These are phyloP conservation scores for Umbelopsis sp. DNA, from an alignment of 192 early-diverging fungal species.

Conservation along the genomic window DNA sequence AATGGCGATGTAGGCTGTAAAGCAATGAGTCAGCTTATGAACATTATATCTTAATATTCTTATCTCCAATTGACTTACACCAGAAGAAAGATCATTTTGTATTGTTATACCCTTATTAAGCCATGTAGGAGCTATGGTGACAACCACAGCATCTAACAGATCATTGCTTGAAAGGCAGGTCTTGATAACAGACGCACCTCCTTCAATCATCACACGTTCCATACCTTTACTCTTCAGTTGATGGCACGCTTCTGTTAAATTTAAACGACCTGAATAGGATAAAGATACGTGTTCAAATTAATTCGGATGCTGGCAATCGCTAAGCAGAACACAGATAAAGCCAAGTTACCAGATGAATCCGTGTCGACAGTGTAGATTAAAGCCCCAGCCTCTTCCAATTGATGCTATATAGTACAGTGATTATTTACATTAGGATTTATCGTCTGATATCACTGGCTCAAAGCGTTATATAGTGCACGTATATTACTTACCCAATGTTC, in stretches of 20 bases:
- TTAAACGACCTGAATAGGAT: not conserved
- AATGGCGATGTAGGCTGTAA: not conserved
- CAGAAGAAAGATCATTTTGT: not conserved
- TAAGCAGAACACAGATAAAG: not conserved
- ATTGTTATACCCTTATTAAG: not conserved
- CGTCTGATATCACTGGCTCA: too few relatives aligned
- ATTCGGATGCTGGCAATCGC: not conserved
- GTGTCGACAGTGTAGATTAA: not conserved
- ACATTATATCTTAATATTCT: not conserved
- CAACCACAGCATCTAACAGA: not conserved
- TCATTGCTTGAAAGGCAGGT: not conserved
- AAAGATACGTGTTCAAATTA: not conserved
- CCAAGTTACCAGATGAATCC: not conserved
- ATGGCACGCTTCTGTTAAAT: not conserved
- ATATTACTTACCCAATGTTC: not conserved
- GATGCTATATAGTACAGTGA: not conserved
- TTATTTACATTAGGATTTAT: too few relatives aligned
- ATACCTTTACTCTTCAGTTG: not conserved
- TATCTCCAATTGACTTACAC: not conserved
- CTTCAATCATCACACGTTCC: conserved; percentile 2
- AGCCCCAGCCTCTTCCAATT: not conserved
- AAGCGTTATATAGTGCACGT: too few relatives aligned
- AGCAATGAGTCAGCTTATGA: too few relatives aligned
- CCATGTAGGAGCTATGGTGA: not conserved
- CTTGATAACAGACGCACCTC: not conserved